Evolutionary conservation across 805 yeast species (phyloP).

Genomic region (Wickerhamiella nectarea): DNA sequence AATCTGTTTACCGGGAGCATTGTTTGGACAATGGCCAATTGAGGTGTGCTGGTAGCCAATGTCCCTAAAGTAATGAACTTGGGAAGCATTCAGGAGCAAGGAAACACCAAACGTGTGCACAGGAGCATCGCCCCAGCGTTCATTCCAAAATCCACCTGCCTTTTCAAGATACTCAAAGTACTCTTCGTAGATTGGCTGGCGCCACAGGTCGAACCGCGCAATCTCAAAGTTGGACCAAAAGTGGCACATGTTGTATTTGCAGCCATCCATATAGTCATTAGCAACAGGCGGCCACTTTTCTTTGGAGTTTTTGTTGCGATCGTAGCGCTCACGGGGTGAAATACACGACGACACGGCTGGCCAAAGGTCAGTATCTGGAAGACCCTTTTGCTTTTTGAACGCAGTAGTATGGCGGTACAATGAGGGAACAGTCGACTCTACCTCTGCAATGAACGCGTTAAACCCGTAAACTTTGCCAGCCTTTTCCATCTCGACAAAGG

Average conservation of each 20-base stretch:
- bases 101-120: constrained; percentile 81
- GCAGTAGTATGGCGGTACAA: constrained; percentile 60
- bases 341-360: constrained; percentile 23
- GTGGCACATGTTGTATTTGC: constrained; percentile 67
- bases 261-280: constrained; percentile 37
- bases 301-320: neutral
- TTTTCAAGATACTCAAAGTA: constrained; percentile 58
- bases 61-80: constrained; percentile 83
- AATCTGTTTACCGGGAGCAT: constrained; percentile 38
- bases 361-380: constrained; percentile 25
- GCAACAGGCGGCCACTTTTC: constrained; percentile 1
- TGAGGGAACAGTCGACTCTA: constrained; percentile 69
- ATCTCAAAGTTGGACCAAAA: constrained; percentile 93
- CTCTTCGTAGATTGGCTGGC: constrained; percentile 45
- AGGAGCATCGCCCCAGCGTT: constrained; percentile 98
- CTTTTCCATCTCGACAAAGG: constrained; percentile 66
- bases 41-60: constrained; percentile 66
- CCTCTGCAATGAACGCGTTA: constrained; percentile 64
- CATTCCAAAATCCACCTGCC: constrained; percentile 73
- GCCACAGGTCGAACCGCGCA: constrained; percentile 66
- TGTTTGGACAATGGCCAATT: constrained; percentile 70
- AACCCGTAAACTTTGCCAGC: constrained; percentile 69
- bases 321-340: constrained; percentile 4
- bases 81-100: constrained; percentile 50
- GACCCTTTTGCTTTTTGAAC: constrained; percentile 34